These are phyloP conservation scores for Ophiostoma tasmaniense DNA, from an alignment of 2,329 filamentous ascomycete genomes.

Conservation along the genomic window DNA sequence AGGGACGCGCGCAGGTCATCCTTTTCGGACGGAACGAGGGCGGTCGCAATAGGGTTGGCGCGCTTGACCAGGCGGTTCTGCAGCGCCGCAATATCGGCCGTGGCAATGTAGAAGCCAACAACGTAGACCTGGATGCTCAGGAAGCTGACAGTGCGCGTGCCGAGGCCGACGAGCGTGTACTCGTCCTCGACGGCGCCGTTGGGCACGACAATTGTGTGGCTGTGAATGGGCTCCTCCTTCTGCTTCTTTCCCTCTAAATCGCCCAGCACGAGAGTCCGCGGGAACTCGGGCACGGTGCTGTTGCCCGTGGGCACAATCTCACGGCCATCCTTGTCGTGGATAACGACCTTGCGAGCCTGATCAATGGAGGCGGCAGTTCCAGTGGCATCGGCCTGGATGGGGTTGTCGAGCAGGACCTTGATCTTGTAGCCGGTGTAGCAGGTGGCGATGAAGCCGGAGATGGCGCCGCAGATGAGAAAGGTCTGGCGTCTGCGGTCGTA, in stretches of 20 bases:
- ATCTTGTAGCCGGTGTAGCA: slow-evolving; percentile 46
- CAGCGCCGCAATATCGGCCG: slow-evolving; percentile 68
- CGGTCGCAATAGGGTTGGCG: slow-evolving; percentile 70
- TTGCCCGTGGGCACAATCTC: slow-evolving; percentile 78
- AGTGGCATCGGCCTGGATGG: slow-evolving; percentile 35
- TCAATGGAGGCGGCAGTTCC: slow-evolving; percentile 29
- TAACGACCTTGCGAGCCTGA: slow-evolving; percentile 48
- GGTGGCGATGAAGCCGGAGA: slow-evolving; percentile 42
- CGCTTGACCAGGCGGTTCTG: slow-evolving; percentile 69
- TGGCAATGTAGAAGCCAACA: slow-evolving; percentile 84
- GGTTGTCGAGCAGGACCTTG: slow-evolving; percentile 30
- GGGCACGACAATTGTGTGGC: not conserved
- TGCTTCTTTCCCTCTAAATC: not conserved
- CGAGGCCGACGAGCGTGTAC: slow-evolving; percentile 82
- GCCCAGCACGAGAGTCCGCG: slow-evolving; percentile 59
- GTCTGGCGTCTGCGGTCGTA: slow-evolving; percentile 44
- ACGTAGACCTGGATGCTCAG: slow-evolving; percentile 88
- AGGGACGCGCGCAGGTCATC: slow-evolving; percentile 60
- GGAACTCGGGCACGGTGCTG: slow-evolving; percentile 69
- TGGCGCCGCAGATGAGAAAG: slow-evolving; percentile 43
- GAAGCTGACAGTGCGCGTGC: slow-evolving; percentile 84
- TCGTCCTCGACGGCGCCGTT: slow-evolving; percentile 39
- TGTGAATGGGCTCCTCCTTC: not conserved
- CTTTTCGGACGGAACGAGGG: slow-evolving; percentile 75
- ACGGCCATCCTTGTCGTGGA: slow-evolving; percentile 59